Base-by-base conservation (phyloP, 805 yeast species). In the Cyberlindnera saturnus region DNA sequence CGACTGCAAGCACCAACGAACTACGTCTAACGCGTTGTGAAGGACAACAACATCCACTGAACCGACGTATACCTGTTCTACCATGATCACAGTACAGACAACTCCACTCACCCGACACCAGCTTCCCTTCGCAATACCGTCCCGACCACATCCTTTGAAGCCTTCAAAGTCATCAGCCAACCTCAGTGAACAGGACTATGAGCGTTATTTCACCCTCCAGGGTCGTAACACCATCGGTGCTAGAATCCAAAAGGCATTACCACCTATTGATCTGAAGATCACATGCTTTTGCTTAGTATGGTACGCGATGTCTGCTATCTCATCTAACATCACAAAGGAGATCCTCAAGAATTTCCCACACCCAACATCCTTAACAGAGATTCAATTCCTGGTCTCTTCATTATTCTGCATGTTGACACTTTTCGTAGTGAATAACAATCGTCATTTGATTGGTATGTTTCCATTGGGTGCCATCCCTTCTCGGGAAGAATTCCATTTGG, bases 301-400 rank as follows among this genome's bases (percentile, higher is more conserved):
- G 98, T 91, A 91, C 65, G 57, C 78, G 28, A 69, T 82, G 9
- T 82, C 95, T 29, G 90, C 95, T 9, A 63, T 90, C 8, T 84
- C 96, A 3, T 83, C 82, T 51, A 88, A 87, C 57, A 71, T 91
- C 31, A 81, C 95, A 31, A 91, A 91, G 61, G 68, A 81, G 38
- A 87, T 91, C 38, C 67, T 91, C 46, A 75, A 70, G 49, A 67
- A 69, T 38, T 89, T 82, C 63, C 74, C 75, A 36, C 86, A 80
- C 60, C 96, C 99, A 1, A 79, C 89, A n/a, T 82, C 96, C 1
- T 73, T 93, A 44, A 88, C 97, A 1, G 89, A 90, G 70, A 66
- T 83, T 42, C 98, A 93, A 66, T 91, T 91, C 57, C 55, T 83
- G 28, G 69, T 87, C 53, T 89, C 89, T 52, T 82, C 81, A 4